phyloP scores from a whole-genome alignment of 495 filamentous ascomycete species.

The Clavariopsis aquatica region DNA sequence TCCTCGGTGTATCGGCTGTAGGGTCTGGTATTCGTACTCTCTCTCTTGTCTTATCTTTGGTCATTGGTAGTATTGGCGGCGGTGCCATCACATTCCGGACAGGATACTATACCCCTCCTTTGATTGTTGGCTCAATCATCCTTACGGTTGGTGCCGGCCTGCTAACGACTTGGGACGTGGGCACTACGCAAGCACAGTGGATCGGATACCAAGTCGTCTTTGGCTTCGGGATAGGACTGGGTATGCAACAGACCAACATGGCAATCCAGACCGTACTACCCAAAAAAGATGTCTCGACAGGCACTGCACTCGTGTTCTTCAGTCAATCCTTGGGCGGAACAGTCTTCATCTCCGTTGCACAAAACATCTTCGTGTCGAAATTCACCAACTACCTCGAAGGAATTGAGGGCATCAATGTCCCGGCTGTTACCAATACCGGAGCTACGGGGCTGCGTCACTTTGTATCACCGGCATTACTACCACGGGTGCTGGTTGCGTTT shows the following conservation, averaged over 20 bases:
- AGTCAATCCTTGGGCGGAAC: slow-evolving; percentile 18
- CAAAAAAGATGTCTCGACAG: slow-evolving; percentile 4
- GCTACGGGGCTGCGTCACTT: slow-evolving; percentile 19
- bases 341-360: slow-evolving; percentile 13
- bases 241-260: slow-evolving; percentile 3
- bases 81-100: background rate
- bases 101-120: slow-evolving; percentile 23
- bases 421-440: slow-evolving; percentile 10
- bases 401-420: slow-evolving; percentile 8
- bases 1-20: slow-evolving; percentile 63
- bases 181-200: slow-evolving; percentile 9
- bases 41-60: slow-evolving; percentile 25
- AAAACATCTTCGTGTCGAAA: slow-evolving; percentile 19
- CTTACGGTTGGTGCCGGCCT: slow-evolving; percentile 31
- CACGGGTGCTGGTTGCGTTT: slow-evolving; percentile 9
- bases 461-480: slow-evolving; percentile 4
- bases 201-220: slow-evolving; percentile 26
- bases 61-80: slow-evolving; percentile 49
- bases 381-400: slow-evolving; percentile 57
- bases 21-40: slow-evolving; percentile 58
- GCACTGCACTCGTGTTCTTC: slow-evolving; percentile 30
- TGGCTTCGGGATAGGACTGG: slow-evolving; percentile 17
- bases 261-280: slow-evolving; percentile 10
- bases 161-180: background rate
- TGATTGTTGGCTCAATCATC: slow-evolving; percentile 18